Percentiles rank a stretch among this genome's conserved stretches.
Evolutionary conservation across 768 basidiomycete species (phyloP).

Genomic region (Astraeus odoratus): DNA sequence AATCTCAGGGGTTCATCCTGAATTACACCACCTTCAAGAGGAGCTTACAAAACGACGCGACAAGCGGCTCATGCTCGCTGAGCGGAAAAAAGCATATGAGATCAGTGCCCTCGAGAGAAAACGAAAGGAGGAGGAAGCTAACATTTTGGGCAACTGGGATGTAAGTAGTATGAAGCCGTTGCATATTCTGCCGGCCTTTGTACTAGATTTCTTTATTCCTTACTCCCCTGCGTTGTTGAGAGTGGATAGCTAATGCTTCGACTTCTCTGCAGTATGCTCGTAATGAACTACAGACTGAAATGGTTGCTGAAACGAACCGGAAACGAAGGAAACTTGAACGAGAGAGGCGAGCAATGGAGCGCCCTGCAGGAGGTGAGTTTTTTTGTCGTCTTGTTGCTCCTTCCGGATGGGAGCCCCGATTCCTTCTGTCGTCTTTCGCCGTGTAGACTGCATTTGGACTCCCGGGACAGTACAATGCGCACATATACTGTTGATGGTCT

Average conservation of each 20-base stretch:
- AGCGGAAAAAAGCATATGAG: slow-evolving; percentile 65
- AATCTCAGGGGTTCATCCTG: slow-evolving; percentile 71
- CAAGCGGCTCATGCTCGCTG: slow-evolving; percentile 74
- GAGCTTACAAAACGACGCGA: slow-evolving; percentile 75
- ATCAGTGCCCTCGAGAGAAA: slow-evolving; percentile 54
- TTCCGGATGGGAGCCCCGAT: too few relatives aligned
- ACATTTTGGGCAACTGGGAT: slow-evolving; percentile 90
- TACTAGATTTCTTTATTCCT: slow-evolving; percentile 4
- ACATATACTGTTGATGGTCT: too few relatives aligned
- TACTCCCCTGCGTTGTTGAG: slow-evolving; percentile 1
- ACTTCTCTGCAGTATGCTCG: slow-evolving; percentile 48
- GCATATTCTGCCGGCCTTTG: too few relatives aligned
- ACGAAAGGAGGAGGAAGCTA: slow-evolving; percentile 62
- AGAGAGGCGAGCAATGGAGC: slow-evolving; percentile 71
- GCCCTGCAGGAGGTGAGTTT: slow-evolving; percentile 59
- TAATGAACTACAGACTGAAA: slow-evolving; percentile 75
- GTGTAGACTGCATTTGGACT: not conserved
- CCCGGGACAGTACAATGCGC: too few relatives aligned
- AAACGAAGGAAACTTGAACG: slow-evolving; percentile 82
- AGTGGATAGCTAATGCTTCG: slow-evolving; percentile 1
- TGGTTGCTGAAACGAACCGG: slow-evolving; percentile 85
- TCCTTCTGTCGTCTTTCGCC: not conserved
- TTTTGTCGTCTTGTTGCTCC: not conserved
- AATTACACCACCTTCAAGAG: slow-evolving; percentile 72
- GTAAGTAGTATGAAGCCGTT: slow-evolving; percentile 41